Base-by-base conservation (phyloP, 225 moss, liverwort and hornwort species). In the Bryoerythrophyllum caledonicum region DNA sequence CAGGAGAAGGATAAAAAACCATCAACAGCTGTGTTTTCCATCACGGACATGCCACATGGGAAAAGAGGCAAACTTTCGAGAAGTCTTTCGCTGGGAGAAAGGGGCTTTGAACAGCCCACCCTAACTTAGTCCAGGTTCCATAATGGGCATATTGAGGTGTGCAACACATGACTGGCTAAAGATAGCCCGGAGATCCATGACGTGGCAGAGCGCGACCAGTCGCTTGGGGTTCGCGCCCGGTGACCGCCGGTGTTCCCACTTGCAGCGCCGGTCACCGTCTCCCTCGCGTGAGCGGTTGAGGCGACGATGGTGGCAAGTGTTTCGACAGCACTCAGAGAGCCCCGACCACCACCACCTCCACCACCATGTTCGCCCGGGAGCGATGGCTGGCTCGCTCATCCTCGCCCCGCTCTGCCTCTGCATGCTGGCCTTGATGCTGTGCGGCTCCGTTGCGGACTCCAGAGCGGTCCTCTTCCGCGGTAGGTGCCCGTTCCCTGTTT, bases 361-460 rank as follows among this genome's bases (percentile, higher is more conserved):
- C 46, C 46, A 49, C 74, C 52, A 80, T 84, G 84, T 81, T 37
- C 54, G 35, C 64, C 60, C 60, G 23, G 53, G 46, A 53, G 65
- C 76, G 27, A 80, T 84, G 80, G 60, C 70, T 7, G 59, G 74
- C 70, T 77, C 60, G 60, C 70, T 65, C 38, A 70, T 77, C 55
- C 65, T 80, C 16, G 28, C 77, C 80, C 65, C 77, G 76, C 23
- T 84, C 35, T 76, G 43, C 65, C 16, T 70, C 46, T 84, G 65
- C 24, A 23, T 77, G 44, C 54, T 77, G 44, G 53, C 69, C 49
- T 65, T 84, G 77, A 37, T 77, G 70, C 19, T 76, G 59, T 70
- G 77, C 28, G 70, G 70, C 25, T 60, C 70, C 25, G 40, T 77
- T 24, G 65, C 76, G 80, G 77, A 84, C 38, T 84, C 80, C 7